Evolutionary conservation across 306 rosid genomes (phyloP).

Genomic region (Prunus salicina): DNA sequence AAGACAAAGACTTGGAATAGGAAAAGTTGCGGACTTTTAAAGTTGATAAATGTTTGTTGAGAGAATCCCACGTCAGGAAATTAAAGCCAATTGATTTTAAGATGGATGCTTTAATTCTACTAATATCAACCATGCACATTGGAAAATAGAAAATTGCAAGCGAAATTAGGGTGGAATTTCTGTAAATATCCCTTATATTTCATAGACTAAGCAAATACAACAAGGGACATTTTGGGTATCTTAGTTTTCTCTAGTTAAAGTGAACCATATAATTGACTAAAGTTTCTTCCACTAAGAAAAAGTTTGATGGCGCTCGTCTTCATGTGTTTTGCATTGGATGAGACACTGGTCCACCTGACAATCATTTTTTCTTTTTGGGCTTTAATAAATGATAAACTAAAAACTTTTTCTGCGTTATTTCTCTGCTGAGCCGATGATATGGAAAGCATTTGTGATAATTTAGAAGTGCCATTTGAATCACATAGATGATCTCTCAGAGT

Average conservation of each 20-base stretch:
- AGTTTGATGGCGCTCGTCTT: background rate
- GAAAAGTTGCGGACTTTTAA: background rate
- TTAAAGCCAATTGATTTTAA: too few relatives aligned
- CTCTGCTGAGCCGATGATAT: too few relatives aligned
- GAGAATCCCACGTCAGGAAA: too few relatives aligned
- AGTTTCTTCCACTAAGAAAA: background rate
- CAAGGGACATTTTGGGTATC: background rate
- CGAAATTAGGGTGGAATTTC: too few relatives aligned
- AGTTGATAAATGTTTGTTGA: background rate
- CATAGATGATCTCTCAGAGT: too few relatives aligned
- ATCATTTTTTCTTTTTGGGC: too few relatives aligned
- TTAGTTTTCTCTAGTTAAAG: background rate
- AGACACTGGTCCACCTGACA: background rate
- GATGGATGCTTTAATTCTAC: too few relatives aligned
- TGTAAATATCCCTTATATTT: background rate
- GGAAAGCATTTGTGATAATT: too few relatives aligned
- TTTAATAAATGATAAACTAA: too few relatives aligned
- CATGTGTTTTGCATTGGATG: background rate
- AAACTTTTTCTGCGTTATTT: too few relatives aligned
- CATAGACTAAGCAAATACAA: background rate
- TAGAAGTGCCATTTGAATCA: too few relatives aligned
- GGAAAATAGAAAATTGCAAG: background rate
- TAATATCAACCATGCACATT: background rate
- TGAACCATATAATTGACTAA: background rate
- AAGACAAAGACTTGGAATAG: background rate